These are phyloP conservation scores for Thraustotheca clavata DNA, from an alignment of 352 stramenopile species.

Conservation along the genomic window DNA sequence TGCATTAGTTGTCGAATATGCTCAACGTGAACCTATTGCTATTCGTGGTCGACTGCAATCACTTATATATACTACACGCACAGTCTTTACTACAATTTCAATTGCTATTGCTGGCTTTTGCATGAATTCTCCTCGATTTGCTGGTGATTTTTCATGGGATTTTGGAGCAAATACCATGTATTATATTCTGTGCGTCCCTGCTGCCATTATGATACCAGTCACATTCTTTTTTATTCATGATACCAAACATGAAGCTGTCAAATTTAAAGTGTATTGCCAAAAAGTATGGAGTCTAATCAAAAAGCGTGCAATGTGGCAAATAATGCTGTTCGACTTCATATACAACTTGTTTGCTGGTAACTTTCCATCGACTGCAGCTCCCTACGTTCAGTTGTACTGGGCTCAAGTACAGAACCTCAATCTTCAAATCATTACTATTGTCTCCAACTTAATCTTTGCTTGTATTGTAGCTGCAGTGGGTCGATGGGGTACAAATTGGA, in stretches of 20 bases:
- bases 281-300: conserved; percentile 10
- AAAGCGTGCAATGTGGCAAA: conserved; percentile 15
- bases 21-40: conserved; percentile 8
- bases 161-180: not conserved
- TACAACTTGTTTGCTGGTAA: conserved; percentile 1
- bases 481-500: conserved; percentile 25
- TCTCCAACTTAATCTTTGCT: conserved; percentile 10
- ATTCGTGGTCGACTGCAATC: conserved; percentile 6
- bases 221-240: conserved; percentile 2
- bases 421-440: not conserved
- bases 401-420: conserved; percentile 9
- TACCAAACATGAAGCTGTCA: not conserved
- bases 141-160: not conserved
- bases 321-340: conserved; percentile 10
- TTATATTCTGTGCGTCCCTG: not conserved
- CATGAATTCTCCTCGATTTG: not conserved
- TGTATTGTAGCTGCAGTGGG: not conserved
- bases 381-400: conserved; percentile 9
- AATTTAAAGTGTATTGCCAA: not conserved
- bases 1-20: conserved; percentile 14
- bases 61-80: not conserved
- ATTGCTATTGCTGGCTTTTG: not conserved
- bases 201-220: not conserved
- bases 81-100: not conserved
- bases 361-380: not conserved